phyloP scores from a whole-genome alignment of 1,139 yeast genomes.

The Sugiyamaella novakii region DNA sequence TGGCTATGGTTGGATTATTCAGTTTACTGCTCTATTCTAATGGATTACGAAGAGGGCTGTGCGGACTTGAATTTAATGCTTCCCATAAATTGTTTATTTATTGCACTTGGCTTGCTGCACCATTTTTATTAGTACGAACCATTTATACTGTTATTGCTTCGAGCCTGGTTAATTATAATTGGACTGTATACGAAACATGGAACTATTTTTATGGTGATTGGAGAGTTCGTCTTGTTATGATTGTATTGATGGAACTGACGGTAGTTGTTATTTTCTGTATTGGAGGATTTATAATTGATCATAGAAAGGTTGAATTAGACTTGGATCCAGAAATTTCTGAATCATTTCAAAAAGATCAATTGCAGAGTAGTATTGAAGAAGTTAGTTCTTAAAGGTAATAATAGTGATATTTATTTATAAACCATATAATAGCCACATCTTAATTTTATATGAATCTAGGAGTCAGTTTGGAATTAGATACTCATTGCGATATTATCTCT shows the following conservation, averaged over 20 bases:
- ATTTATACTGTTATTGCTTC: constrained; percentile 14
- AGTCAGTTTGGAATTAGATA: too few species aligned
- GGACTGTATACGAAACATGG: constrained; percentile 20
- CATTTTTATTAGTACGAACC: constrained; percentile 20
- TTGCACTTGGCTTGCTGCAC: constrained; percentile 12
- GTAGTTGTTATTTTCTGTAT: constrained; percentile 15
- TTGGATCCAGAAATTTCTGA: too few species aligned
- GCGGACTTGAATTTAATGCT: constrained; percentile 3
- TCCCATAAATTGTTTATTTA: not conserved
- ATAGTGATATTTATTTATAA: not conserved
- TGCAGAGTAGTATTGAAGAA: too few species aligned
- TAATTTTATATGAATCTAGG: too few species aligned
- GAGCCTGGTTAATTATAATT: constrained; percentile 15
- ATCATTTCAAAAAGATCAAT: too few species aligned
- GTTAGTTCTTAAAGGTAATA: too few species aligned
- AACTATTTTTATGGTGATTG: constrained; percentile 25
- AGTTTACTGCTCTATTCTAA: not conserved
- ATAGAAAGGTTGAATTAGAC: not conserved
- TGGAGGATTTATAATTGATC: constrained; percentile 8
- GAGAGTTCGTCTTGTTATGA: constrained; percentile 23
- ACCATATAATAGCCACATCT: too few species aligned
- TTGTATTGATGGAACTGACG: constrained; percentile 23
- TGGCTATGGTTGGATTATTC: not conserved
- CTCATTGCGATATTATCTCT: too few species aligned
- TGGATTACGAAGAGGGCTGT: not conserved